These are phyloP conservation scores for Moesziomyces parantarcticus DNA, from an alignment of 1,284 basidiomycete genomes.

Conservation along the genomic window DNA sequence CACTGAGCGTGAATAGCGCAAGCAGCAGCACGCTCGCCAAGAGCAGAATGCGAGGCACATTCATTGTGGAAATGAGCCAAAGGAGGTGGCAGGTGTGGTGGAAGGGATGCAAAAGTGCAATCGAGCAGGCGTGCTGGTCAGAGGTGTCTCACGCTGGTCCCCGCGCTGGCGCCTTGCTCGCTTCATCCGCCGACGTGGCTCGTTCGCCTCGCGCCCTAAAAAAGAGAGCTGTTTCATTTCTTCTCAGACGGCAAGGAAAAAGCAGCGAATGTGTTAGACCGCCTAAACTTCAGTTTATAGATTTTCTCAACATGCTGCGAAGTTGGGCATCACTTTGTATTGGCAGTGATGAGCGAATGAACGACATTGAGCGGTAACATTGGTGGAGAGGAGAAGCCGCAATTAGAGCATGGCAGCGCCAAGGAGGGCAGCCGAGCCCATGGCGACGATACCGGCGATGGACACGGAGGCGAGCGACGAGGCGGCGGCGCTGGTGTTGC, in stretches of 20 bases:
- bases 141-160: no score
- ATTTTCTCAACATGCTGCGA: no score
- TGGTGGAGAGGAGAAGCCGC: background rate
- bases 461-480: constrained; percentile 18
- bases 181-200: constrained; percentile 27
- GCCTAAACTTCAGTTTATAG: background rate
- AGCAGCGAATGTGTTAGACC: background rate
- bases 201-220: constrained; percentile 16
- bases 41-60: constrained; percentile 22
- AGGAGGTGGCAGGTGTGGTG: background rate
- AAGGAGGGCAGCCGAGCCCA: constrained; percentile 31
- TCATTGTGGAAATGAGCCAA: constrained; percentile 15
- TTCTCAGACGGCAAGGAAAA: constrained; percentile 10
- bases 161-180: no score
- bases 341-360: background rate
- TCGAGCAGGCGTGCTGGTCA: background rate
- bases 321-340: no score
- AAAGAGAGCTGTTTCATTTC: constrained; percentile 6
- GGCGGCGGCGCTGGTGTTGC: constrained; percentile 4
- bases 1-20: constrained; percentile 11
- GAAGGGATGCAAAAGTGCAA: constrained; percentile 5
- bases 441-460: constrained; percentile 33
- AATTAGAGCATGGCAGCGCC: constrained; percentile 40
- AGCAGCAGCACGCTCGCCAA: constrained; percentile 18
- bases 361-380: background rate